A percentile compares a stretch with the other conserved stretches of the same genome.
Evolutionary conservation across 2,329 filamentous ascomycete genomes (phyloP).

Genomic region (Alternaria sp.): DNA sequence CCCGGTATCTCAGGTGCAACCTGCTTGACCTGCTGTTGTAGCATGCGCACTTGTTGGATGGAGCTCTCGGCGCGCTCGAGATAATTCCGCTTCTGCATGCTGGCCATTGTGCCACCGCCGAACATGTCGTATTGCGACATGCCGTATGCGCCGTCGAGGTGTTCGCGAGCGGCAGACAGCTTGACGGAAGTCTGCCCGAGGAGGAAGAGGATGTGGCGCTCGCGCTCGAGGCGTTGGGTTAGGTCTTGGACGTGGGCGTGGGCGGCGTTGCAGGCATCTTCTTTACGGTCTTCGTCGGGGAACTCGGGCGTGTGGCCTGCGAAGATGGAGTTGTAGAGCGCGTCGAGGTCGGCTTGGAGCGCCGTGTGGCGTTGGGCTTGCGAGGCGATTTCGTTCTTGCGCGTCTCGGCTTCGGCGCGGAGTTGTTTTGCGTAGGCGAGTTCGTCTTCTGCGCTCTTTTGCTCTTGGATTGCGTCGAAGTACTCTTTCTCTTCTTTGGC

Average conservation of each 20-base stretch:
- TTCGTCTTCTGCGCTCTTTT: constrained; percentile 41
- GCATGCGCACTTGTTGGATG: constrained; percentile 50
- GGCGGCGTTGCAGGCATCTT: constrained; percentile 26
- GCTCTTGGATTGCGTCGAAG: constrained; percentile 41
- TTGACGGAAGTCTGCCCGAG: constrained; percentile 30
- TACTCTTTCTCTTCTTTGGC: constrained; percentile 46
- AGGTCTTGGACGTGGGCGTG: constrained; percentile 16
- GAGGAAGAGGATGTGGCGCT: constrained; percentile 34
- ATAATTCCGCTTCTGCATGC: constrained; percentile 62
- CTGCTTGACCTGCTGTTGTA: constrained; percentile 49
- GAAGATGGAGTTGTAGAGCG: constrained; percentile 43
- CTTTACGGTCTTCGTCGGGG: constrained; percentile 39
- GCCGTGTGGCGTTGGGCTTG: constrained; percentile 23
- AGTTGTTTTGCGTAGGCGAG: constrained; percentile 33
- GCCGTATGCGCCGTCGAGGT: constrained; percentile 32
- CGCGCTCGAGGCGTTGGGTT: constrained; percentile 28
- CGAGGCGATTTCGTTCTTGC: constrained; percentile 19
- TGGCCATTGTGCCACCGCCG: constrained; percentile 56
- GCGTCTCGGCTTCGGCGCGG: constrained; percentile 30
- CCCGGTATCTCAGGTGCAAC: constrained; percentile 49
- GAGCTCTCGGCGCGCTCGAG: constrained; percentile 57
- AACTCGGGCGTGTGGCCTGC: constrained; percentile 40
- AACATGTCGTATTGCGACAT: constrained; percentile 54
- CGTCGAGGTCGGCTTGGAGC: constrained; percentile 36
- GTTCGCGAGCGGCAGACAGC: constrained; percentile 25